Evolutionary conservation across 352 stramenopile genomes (phyloP), one percentile per base, ranked within the genome.

Genomic region (Phytophthora europaea): DNA sequence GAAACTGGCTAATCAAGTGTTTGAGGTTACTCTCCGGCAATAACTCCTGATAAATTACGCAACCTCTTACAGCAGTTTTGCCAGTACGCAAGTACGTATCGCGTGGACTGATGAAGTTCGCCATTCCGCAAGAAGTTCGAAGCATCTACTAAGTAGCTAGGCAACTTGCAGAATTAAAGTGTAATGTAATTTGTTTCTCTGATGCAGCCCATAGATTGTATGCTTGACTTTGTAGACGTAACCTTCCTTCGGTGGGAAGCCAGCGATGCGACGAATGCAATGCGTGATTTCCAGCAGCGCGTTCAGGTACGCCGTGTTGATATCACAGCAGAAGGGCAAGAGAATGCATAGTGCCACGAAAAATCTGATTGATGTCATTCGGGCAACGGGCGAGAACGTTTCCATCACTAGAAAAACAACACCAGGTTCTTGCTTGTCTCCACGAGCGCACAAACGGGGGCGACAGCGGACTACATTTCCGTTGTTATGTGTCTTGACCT

Each of bases 351-450:
- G 16, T 0, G 54, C 63, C 8, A 53, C 16, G 1, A 70, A 36
- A 31, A 70, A 22, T 28, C n/a, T 56, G 20, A 70, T 58, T 18
- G 40, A 63, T 12, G 38, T 13, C 52, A 70, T 70, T 20, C 52
- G 7, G 2, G n/a, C 18, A 5, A 62, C 31, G 4, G 62, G 52
- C 2, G 62, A 62, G 13, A 58, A 62, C 8, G 31, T 70, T 36
- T 63, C 52, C 43, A 33, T 1, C 7, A 70, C n/a, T 8, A 8
- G 22, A 70, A 70, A 70, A 31, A 63, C 62, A 12, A 70, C 20
- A 4, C 40, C 53, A 51, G 62, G 53, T 1, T 47, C 38, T 62
- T 62, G 16, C 20, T 62, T 57, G 22, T 69, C 53, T 51, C 40
- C 62, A 28, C 53, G 52, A 9, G 15, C 61, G 26, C 38, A 61